phyloP scores from a whole-genome alignment of 202 grass and related monocot species.

The Elaeis oleifera region DNA sequence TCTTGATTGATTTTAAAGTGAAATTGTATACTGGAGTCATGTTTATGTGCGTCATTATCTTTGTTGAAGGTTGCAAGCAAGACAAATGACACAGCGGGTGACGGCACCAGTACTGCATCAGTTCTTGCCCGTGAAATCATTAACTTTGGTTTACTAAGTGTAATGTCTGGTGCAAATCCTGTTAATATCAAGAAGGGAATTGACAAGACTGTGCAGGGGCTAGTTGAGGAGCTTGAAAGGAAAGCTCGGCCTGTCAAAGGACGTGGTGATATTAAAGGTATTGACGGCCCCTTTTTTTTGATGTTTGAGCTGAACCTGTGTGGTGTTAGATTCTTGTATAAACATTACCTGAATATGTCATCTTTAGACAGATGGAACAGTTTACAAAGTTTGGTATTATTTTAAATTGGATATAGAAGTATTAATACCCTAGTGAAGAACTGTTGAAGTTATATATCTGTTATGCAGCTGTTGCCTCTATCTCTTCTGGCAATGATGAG shows the following conservation, averaged over 20 bases:
- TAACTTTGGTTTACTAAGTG: slow-evolving; percentile 10
- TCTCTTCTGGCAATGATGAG: slow-evolving; percentile 26
- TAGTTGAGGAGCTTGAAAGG: slow-evolving; percentile 11
- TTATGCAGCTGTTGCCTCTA: slow-evolving; percentile 19
- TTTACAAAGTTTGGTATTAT: too few relatives aligned
- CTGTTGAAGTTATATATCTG: neutral
- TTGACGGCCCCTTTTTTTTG: too few relatives aligned
- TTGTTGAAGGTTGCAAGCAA: slow-evolving; percentile 8
- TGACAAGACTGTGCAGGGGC: slow-evolving; percentile 12
- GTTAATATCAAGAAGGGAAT: slow-evolving; percentile 10
- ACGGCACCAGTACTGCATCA: slow-evolving; percentile 7
- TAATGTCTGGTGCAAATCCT: slow-evolving; percentile 12
- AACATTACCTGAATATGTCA: too few relatives aligned
- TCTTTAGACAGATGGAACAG: too few relatives aligned
- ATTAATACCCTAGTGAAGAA: too few relatives aligned
- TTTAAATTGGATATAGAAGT: too few relatives aligned
- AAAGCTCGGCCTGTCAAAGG: slow-evolving; percentile 9
- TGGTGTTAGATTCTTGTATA: too few relatives aligned
- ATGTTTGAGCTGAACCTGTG: too few relatives aligned
- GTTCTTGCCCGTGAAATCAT: slow-evolving; percentile 14
- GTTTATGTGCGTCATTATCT: too few relatives aligned
- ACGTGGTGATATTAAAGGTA: slow-evolving; percentile 11
- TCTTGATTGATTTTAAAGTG: too few relatives aligned
- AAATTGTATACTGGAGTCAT: too few relatives aligned
- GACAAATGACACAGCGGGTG: slow-evolving; percentile 12